Percentiles rank a stretch among this genome's conserved stretches.
Evolutionary conservation across 345 rosid genomes (phyloP).

Genomic region (Pseudoturritis turrita): DNA sequence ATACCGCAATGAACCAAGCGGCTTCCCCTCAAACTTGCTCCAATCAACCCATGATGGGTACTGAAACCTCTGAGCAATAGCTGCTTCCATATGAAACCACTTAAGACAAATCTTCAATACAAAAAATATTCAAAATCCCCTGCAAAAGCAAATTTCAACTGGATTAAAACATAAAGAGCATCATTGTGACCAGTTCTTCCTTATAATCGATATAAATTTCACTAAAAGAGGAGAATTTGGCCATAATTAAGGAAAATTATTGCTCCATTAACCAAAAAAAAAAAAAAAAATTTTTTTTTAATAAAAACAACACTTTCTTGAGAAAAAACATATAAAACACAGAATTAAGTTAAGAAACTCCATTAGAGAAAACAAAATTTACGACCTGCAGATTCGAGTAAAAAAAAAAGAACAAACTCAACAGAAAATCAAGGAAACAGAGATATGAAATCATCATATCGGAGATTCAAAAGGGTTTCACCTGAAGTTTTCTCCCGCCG

Average conservation of each 20-base stretch:
- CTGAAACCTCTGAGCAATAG: slow-evolving; percentile 41
- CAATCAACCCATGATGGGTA: slow-evolving; percentile 41
- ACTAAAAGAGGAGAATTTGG: neutral
- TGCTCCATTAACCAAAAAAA: neutral
- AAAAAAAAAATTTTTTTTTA: too few relatives aligned
- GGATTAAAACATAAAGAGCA: neutral
- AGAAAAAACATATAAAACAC: too few relatives aligned
- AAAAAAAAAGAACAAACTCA: neutral
- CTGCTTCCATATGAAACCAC: slow-evolving; percentile 51
- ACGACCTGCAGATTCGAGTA: neutral
- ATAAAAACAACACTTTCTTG: too few relatives aligned
- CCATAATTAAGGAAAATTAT: neutral
- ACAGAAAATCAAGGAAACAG: neutral
- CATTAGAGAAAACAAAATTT: neutral
- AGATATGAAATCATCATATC: too few relatives aligned
- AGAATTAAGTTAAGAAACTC: too few relatives aligned
- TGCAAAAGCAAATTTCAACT: neutral
- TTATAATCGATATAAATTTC: neutral
- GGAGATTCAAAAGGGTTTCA: neutral
- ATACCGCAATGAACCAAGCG: slow-evolving; percentile 29
- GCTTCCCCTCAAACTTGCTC: slow-evolving; percentile 28
- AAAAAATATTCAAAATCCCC: neutral
- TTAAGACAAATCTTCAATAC: neutral
- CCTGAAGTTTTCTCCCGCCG: slow-evolving; percentile 17
- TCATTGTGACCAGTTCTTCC: neutral